Evolutionary conservation across 164 flowering plant species (phyloP).

Genomic region (Taxillus chinensis): DNA sequence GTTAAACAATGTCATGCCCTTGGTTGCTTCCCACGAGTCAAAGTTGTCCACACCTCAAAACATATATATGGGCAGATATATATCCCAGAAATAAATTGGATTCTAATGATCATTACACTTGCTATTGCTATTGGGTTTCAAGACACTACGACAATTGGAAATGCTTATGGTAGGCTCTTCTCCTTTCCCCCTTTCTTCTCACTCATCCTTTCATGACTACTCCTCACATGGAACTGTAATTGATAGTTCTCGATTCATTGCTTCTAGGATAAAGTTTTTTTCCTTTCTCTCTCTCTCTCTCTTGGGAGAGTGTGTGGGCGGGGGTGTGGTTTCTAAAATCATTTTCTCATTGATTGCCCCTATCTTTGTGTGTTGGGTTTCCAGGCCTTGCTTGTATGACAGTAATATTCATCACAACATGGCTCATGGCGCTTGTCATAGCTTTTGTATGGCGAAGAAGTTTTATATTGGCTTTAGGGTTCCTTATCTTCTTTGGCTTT

Average conservation of each 20-base stretch:
- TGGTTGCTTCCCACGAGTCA: slow-evolving; percentile 92
- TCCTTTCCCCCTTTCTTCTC: slow-evolving; percentile 2
- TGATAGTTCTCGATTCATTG: too few relatives aligned
- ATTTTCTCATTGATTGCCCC: not conserved
- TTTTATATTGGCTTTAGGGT: slow-evolving; percentile 35
- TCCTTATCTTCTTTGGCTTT: slow-evolving; percentile 55
- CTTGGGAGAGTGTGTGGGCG: too few relatives aligned
- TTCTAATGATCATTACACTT: slow-evolving; percentile 69
- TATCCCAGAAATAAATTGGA: slow-evolving; percentile 89
- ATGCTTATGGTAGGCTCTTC: slow-evolving; percentile 66
- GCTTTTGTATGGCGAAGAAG: slow-evolving; percentile 67
- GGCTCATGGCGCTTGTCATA: slow-evolving; percentile 76
- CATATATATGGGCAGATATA: slow-evolving; percentile 76
- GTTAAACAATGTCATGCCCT: slow-evolving; percentile 75
- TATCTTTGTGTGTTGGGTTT: slow-evolving; percentile 8
- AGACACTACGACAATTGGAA: slow-evolving; percentile 68
- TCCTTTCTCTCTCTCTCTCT: too few relatives aligned
- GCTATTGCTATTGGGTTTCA: slow-evolving; percentile 65
- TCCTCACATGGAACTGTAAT: too few relatives aligned
- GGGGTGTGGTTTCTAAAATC: too few relatives aligned
- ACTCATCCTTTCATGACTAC: not conserved
- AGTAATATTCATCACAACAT: slow-evolving; percentile 79
- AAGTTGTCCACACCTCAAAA: slow-evolving; percentile 74
- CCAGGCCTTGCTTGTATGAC: slow-evolving; percentile 80
- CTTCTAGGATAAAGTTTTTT: too few relatives aligned